These are phyloP conservation scores for California macrophylla DNA, from an alignment of 441 rosid species.

Conservation along the genomic window DNA sequence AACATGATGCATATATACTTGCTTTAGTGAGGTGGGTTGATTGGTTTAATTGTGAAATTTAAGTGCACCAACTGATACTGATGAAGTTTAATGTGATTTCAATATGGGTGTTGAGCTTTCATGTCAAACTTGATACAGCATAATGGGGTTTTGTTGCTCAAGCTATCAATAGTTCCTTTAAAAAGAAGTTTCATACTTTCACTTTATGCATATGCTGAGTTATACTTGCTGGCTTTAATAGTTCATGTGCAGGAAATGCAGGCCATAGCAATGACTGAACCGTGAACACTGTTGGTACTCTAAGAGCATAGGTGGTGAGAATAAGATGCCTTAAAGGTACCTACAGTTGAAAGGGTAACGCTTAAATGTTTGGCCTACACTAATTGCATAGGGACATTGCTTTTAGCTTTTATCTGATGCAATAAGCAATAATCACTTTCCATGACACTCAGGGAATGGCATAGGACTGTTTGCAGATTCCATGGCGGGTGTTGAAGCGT, in stretches of 20 bases:
- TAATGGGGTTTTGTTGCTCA: background rate
- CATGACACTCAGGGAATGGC: background rate
- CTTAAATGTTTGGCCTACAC: constrained; percentile 1
- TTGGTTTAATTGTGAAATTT: background rate
- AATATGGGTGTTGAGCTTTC: constrained; percentile 8
- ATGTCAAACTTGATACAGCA: background rate
- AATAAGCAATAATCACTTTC: background rate
- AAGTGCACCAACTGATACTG: background rate
- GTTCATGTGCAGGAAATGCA: background rate
- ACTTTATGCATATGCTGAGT: constrained; percentile 7
- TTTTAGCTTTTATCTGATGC: background rate
- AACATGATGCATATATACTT: background rate
- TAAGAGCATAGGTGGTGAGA: background rate
- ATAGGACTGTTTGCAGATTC: background rate
- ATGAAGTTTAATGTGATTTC: background rate
- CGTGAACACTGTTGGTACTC: background rate
- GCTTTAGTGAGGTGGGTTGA: background rate
- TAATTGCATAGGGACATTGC: background rate
- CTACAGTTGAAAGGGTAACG: background rate
- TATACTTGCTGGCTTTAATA: background rate
- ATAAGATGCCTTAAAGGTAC: background rate
- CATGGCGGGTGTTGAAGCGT: background rate
- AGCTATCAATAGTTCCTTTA: background rate
- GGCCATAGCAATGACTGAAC: background rate
- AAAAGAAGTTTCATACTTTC: background rate